Percentiles rank a stretch among this genome's conserved stretches.
These are phyloP conservation scores for Exophiala viscosa DNA, from an alignment of 2,329 filamentous ascomycete species.

Conservation along the genomic window DNA sequence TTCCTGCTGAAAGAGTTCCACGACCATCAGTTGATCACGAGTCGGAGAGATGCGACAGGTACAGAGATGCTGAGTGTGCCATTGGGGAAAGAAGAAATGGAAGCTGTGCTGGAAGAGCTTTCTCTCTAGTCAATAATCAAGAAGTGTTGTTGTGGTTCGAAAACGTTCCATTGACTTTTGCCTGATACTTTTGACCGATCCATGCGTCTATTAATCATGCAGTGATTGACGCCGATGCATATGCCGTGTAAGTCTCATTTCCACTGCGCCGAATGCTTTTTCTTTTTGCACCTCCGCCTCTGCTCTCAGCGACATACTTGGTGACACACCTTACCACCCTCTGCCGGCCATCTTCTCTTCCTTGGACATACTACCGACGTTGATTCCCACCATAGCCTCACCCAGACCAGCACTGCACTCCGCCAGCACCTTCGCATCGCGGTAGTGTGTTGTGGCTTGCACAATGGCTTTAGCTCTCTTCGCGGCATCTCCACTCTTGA, in stretches of 20 bases:
- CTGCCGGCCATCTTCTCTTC: conserved; percentile 78
- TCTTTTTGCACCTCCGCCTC: not conserved
- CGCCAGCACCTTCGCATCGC: conserved; percentile 77
- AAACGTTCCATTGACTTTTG: not conserved
- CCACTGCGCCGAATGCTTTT: not conserved
- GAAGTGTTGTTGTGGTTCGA: not conserved
- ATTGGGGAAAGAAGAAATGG: conserved; percentile 81
- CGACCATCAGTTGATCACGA: conserved; percentile 96
- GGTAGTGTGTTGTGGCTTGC: conserved; percentile 85
- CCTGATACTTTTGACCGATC: no score
- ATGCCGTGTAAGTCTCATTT: no score
- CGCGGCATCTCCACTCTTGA: conserved; percentile 88
- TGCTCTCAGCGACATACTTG: no score
- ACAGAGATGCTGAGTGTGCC: conserved; percentile 83
- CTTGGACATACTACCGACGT: conserved; percentile 71
- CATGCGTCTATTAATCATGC: no score
- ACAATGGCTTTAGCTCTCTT: conserved; percentile 94
- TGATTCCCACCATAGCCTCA: conserved; percentile 98
- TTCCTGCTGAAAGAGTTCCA: conserved; percentile 96
- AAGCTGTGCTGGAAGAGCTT: conserved; percentile 79
- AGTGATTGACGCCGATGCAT: no score
- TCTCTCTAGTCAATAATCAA: conserved; percentile 29
- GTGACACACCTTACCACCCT: conserved; percentile 87
- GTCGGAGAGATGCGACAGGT: conserved; percentile 76
- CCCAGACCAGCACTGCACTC: conserved; percentile 84